Evolutionary conservation across 441 rosid species (phyloP), one percentile per base, ranked within the genome.

Genomic region (Croton setiger): DNA sequence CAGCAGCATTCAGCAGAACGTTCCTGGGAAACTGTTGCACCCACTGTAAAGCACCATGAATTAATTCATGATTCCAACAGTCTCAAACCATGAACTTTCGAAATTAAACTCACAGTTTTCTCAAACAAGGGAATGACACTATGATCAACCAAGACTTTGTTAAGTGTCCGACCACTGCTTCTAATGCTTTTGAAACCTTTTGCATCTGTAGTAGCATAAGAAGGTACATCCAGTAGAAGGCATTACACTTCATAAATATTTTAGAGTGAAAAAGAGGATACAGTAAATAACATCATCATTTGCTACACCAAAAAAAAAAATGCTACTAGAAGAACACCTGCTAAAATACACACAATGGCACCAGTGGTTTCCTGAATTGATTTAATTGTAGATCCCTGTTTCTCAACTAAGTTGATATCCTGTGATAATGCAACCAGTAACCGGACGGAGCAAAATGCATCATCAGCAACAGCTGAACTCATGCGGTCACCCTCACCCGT

Each of bases 381-480:
- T 67, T 85, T 93, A 53, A 93, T 89, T 45, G 79, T 64, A 7
- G 91, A 88, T 17, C 97, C 98, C 71, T 93, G 96, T 78, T 88
- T 27, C 60, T 97, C 96, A 37, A 93, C 91, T 54, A 93, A 80
- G 78, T 82, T 88, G n/a, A 89, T 91, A 0, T 95, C 98, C 75
- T 93, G 98, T 0, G 95, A 75, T 54, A 92, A 87, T 8, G 96
- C 91, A 74, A 88, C 96, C 83, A 93, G 70, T 54, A 91, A 77
- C 68, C 86, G 79, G 33, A 87, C 73, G 15, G 96, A 89, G 78
- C 78, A 86, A 85, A 86, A 83, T 33, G 80, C 84, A 80, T 62
- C 75, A 53, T 72, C 91, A 69, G 89, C 72, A 62, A 76, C 64
- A 18, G 72, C 80, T 18, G 79, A 77, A 21, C 69, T 76, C 37